Evolutionary conservation across 768 basidiomycete species (phyloP).

Genomic region (Russula emetica): DNA sequence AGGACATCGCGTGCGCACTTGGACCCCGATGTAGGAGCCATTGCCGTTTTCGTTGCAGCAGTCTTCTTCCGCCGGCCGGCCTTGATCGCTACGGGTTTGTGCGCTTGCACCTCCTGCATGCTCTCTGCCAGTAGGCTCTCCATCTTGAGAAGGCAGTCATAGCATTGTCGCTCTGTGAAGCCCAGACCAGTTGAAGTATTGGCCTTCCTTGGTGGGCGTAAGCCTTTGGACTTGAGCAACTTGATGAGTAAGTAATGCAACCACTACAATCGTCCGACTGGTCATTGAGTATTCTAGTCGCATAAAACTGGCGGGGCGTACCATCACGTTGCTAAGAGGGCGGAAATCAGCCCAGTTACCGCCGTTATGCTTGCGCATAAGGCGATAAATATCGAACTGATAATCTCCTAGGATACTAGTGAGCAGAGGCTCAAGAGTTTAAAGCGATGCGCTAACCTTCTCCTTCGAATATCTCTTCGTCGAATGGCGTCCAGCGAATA

Average conservation of each 20-base stretch:
- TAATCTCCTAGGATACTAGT: constrained; percentile 58
- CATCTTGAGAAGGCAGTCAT: constrained; percentile 62
- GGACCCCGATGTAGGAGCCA: constrained; percentile 16
- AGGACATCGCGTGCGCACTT: constrained; percentile 58
- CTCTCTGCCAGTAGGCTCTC: constrained; percentile 53
- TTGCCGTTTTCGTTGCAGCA: constrained; percentile 30
- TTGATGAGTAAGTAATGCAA: constrained; percentile 78
- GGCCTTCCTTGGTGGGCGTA: constrained; percentile 43
- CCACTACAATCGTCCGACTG: constrained; percentile 56
- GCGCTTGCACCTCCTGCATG: constrained; percentile 39
- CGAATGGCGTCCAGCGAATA: constrained; percentile 75
- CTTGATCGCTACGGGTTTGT: constrained; percentile 34
- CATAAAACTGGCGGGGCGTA: constrained; percentile 37
- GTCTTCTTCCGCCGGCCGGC: constrained; percentile 40
- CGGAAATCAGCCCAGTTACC: constrained; percentile 70
- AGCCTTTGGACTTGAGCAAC: constrained; percentile 62
- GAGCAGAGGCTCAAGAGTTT: not conserved
- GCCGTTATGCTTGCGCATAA: constrained; percentile 65
- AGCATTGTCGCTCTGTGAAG: constrained; percentile 65
- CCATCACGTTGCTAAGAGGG: constrained; percentile 88
- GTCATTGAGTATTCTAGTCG: not conserved
- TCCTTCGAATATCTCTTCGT: constrained; percentile 88
- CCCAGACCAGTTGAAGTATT: constrained; percentile 31
- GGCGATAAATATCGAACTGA: constrained; percentile 92
- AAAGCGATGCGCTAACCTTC: constrained; percentile 50